phyloP scores from a whole-genome alignment of 225 moss, liverwort and hornwort genomes.

The Climacium dendroides region DNA sequence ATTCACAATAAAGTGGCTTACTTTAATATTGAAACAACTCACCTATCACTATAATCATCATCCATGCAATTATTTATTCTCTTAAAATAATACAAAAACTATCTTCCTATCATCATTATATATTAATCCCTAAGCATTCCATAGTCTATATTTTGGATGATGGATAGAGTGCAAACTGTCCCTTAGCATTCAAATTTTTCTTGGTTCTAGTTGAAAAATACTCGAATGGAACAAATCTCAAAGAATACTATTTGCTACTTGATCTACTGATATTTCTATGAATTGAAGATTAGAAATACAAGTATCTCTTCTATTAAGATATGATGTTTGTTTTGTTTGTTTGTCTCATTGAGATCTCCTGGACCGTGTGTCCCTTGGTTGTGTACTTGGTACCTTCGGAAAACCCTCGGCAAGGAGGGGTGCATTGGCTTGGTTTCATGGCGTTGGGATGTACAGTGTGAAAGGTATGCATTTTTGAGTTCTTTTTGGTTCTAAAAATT shows the following conservation, averaged over 20 bases:
- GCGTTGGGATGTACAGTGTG: no score
- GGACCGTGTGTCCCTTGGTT: no score
- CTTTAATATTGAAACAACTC: not conserved
- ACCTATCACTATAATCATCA: not conserved
- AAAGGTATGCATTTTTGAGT: no score
- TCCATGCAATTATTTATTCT: not conserved
- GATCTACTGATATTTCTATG: no score
- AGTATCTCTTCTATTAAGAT: no score
- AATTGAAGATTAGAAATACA: not conserved
- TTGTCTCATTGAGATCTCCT: no score
- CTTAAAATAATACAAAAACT: not conserved
- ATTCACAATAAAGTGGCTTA: not conserved
- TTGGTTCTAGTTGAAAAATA: not conserved
- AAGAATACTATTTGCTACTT: not conserved
- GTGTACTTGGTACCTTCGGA: no score
- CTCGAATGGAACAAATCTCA: fast-evolving
- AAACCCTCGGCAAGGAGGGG: no score
- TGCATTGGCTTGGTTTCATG: no score
- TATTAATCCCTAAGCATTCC: fast-evolving
- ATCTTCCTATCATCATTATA: not conserved
- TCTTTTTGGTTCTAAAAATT: no score
- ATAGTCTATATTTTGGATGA: not conserved
- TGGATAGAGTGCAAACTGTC: not conserved
- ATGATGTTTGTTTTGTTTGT: no score
- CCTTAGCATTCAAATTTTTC: not conserved